These are phyloP conservation scores for Henckelia pumila DNA, from an alignment of 257 asterid species.

Conservation along the genomic window DNA sequence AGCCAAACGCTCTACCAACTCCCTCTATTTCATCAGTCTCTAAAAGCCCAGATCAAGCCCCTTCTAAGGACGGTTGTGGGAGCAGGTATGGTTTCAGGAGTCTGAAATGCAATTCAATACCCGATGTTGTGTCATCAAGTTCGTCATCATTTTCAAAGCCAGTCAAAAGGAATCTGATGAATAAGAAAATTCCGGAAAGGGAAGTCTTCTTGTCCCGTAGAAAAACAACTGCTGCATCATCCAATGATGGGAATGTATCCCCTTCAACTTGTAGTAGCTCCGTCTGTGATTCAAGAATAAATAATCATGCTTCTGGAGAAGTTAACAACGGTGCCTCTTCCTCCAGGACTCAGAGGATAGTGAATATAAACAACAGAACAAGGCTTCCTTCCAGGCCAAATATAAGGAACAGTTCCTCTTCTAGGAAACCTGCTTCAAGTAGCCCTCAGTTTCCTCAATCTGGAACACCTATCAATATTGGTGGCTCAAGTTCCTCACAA, in stretches of 20 bases:
- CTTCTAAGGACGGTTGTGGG: constrained; percentile 29
- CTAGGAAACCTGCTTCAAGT: constrained; percentile 28
- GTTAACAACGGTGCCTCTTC: constrained; percentile 34
- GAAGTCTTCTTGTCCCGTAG: constrained; percentile 47
- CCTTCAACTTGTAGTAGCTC: constrained; percentile 44
- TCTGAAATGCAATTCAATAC: constrained; percentile 44
- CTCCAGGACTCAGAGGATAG: constrained; percentile 43
- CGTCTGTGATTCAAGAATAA: constrained; percentile 37
- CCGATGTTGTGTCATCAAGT: constrained; percentile 42
- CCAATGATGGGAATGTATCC: constrained; percentile 23
- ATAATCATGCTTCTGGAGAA: constrained; percentile 32
- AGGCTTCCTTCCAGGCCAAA: constrained; percentile 35
- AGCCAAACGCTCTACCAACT: constrained; percentile 27
- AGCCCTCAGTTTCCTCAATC: constrained; percentile 13
- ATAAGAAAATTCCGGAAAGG: constrained; percentile 45
- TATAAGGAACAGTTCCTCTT: constrained; percentile 35
- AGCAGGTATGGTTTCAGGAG: constrained; percentile 39
- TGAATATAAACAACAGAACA: constrained; percentile 34
- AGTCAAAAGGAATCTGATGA: constrained; percentile 32
- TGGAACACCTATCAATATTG: constrained; percentile 28
- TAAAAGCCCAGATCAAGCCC: constrained; percentile 27
- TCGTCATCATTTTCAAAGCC: constrained; percentile 40
- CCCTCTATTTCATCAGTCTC: constrained; percentile 31
- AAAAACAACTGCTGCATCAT: constrained; percentile 21
- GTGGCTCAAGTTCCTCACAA: not conserved